phyloP scores from a whole-genome alignment of 805 yeast genomes.

The Nadsonia fulvescens region DNA sequence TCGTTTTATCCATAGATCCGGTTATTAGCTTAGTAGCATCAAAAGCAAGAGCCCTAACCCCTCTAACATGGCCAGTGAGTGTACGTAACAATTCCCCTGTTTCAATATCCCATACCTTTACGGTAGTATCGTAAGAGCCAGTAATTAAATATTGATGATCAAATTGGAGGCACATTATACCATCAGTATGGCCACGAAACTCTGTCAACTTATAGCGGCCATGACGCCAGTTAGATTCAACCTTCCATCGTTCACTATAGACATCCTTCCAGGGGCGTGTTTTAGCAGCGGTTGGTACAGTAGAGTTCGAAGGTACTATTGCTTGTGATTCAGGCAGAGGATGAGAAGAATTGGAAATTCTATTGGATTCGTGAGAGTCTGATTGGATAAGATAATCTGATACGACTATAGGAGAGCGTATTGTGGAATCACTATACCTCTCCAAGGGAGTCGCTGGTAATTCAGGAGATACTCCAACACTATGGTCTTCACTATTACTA shows the following conservation, averaged over 20 bases:
- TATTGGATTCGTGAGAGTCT: too few species aligned
- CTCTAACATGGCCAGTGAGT: conserved; percentile 76
- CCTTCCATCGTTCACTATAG: conserved; percentile 74
- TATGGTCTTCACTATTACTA: conserved; percentile 1
- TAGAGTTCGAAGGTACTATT: not conserved
- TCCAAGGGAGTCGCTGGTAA: too few species aligned
- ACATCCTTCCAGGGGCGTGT: conserved; percentile 92
- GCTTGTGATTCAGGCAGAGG: too few species aligned
- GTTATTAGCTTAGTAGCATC: conserved; percentile 82
- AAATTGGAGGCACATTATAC: conserved; percentile 76
- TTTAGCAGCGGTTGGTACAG: conserved; percentile 10
- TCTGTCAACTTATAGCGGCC: conserved; percentile 48
- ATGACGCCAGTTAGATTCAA: conserved; percentile 89
- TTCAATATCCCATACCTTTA: conserved; percentile 83
- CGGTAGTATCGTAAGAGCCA: conserved; percentile 80
- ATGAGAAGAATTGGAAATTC: too few species aligned
- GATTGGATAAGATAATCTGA: too few species aligned
- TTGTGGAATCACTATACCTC: too few species aligned
- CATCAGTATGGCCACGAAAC: conserved; percentile 71
- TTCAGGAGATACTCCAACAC: too few species aligned
- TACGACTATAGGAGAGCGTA: too few species aligned
- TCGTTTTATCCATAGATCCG: conserved; percentile 80
- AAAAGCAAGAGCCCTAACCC: conserved; percentile 68
- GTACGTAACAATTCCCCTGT: conserved; percentile 62
- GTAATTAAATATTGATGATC: conserved; percentile 67